Base-by-base conservation (phyloP, 352 stramenopile species). In the Phytopythium litorale region DNA sequence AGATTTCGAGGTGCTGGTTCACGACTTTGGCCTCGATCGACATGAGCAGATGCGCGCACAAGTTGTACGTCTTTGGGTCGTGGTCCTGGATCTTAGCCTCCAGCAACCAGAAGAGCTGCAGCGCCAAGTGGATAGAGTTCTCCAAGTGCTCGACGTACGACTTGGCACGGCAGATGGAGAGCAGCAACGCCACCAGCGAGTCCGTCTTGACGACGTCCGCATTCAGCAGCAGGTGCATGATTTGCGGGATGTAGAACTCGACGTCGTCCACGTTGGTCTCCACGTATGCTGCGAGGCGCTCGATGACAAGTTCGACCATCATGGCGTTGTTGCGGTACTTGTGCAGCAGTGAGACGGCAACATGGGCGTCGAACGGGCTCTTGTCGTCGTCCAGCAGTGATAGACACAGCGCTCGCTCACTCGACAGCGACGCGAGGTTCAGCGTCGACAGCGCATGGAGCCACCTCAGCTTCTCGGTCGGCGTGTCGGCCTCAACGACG, bases 1-100 rank as follows among this genome's bases (percentile, higher is more conserved):
- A 67, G 12, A 89, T 49, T 54, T 91, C 82, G 45, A 91, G 88
- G 4, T 89, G 78, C 56, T 93, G 80, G 54, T 93, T 91, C 35
- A 92, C 82, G 23, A 92, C 79, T 59, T 91, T 90, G 5, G 84
- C 81, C 52, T 93, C 82, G 48, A 93, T 93, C 4, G 80, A 91
- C 81, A 91, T 88, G 53, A 93, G 78, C 37, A 93, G 61, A 60
- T 89, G 89, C 21, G 81, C 82, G 52, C 82, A 89, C 40, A 89
- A 58, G 37, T 91, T 91, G 72, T 89, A 91, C 16, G 82, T 88
- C 33, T 78, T 86, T 1, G 84, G 70, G 16, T 90, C 77, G 16
- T 83, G 81, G 66, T 92, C 82, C 35, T 79, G 67, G 30, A 92
- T 89, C 54, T 89, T 91, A 1, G 80, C 79, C 69, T 93, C 84